Conservation (phyloP, 495 filamentous ascomycete genomes). For the Penicillium salamii region DNA sequence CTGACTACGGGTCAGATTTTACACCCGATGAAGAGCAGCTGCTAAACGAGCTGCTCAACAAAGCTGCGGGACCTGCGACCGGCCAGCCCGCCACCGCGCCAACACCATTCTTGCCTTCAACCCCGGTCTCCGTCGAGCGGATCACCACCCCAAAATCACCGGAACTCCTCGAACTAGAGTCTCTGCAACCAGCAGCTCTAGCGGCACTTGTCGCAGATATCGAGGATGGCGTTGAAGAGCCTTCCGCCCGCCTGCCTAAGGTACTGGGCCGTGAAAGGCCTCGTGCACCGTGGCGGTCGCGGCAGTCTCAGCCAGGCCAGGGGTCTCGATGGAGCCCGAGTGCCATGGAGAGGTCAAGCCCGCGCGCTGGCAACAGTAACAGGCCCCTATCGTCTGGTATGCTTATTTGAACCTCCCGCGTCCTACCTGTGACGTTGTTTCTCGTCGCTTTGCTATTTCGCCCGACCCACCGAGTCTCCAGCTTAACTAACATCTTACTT, state of each 20-base stretch:
- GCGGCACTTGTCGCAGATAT: conserved; percentile 27
- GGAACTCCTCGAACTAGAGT: conserved; percentile 5
- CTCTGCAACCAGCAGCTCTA: conserved; percentile 9
- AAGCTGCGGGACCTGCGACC: conserved; percentile 31
- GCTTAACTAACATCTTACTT: conserved; percentile 51
- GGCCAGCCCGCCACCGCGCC: conserved; percentile 13
- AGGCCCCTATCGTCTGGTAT: conserved; percentile 34
- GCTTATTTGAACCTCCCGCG: not conserved
- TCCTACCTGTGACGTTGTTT: not conserved
- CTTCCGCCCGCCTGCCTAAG: conserved; percentile 36
- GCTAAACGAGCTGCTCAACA: conserved; percentile 44
- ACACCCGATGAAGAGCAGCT: conserved; percentile 58
- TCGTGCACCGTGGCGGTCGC: conserved; percentile 32
- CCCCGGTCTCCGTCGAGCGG: conserved; percentile 5
- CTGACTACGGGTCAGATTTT: conserved; percentile 73
- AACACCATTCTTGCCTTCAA: conserved; percentile 9
- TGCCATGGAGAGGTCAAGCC: conserved; percentile 16
- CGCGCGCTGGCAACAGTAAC: conserved; percentile 33
- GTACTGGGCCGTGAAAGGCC: conserved; percentile 40
- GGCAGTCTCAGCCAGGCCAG: conserved; percentile 7
- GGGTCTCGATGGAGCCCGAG: conserved; percentile 4
- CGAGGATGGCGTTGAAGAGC: conserved; percentile 35
- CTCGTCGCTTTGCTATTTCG: not conserved
- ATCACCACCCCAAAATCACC: conserved; percentile 8
- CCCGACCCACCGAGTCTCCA: not conserved